A percentile compares a stretch with the other conserved stretches of the same genome.
Evolutionary conservation across 1,284 basidiomycete species (phyloP).

Genomic region (Bjerkandera adusta): DNA sequence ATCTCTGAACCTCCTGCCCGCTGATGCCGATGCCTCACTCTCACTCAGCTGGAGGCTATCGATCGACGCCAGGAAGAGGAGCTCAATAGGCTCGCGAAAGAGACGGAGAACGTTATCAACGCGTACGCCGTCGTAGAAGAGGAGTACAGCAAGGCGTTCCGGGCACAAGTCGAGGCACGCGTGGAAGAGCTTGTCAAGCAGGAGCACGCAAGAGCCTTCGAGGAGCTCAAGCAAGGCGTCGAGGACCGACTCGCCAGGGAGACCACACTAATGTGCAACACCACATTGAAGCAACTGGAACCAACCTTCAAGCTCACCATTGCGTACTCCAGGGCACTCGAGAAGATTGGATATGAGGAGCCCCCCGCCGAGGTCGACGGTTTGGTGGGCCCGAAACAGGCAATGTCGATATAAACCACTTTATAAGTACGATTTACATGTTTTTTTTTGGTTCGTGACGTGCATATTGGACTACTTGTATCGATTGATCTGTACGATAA

Average conservation of each 20-base stretch:
- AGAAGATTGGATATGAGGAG: neutral
- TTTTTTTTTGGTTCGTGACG: neutral
- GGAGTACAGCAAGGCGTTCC: neutral
- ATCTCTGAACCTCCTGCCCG: neutral
- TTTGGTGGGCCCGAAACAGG: neutral
- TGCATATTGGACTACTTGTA: neutral
- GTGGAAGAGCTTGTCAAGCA: neutral
- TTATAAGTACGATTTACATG: neutral
- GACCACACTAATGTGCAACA: neutral
- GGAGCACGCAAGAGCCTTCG: neutral
- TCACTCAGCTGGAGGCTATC: neutral
- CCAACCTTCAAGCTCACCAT: slow-evolving; percentile 1
- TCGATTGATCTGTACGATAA: neutral
- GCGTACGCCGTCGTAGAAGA: neutral
- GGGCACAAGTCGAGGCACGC: neutral
- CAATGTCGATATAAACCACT: neutral
- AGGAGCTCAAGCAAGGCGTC: slow-evolving; percentile 2
- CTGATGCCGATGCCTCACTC: neutral
- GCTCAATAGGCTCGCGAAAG: too few species aligned
- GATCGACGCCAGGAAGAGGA: too few species aligned
- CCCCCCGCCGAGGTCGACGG: neutral
- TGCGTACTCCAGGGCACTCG: neutral
- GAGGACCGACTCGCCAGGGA: neutral
- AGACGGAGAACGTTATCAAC: too few species aligned
- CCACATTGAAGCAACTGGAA: neutral